These are phyloP conservation scores for Urtica urens DNA, from an alignment of 306 rosid genomes.

Conservation along the genomic window DNA sequence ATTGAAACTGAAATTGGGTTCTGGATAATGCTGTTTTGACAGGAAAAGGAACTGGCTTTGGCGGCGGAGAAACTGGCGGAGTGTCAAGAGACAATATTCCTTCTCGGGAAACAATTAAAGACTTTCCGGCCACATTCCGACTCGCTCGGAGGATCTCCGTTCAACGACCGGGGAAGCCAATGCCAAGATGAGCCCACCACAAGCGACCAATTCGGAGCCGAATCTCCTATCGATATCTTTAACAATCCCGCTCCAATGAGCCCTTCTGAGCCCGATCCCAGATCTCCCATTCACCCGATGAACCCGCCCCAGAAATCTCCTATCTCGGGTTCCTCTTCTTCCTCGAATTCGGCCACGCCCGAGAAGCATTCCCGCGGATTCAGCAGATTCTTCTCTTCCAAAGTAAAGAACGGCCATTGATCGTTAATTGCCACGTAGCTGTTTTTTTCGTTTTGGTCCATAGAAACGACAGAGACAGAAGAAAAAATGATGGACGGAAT, in stretches of 20 bases:
- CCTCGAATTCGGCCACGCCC: conserved; percentile 63
- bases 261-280: conserved; percentile 52
- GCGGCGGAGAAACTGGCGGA: conserved; percentile 95
- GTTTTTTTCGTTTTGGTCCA: conserved; percentile 15
- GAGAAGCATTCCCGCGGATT: conserved; percentile 79
- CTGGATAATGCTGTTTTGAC: conserved; percentile 19
- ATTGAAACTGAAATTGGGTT: neutral
- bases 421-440: conserved; percentile 23
- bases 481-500: too few relatives aligned
- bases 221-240: conserved; percentile 44
- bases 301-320: conserved; percentile 57
- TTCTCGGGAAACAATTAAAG: conserved; percentile 87
- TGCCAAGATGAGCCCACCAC: conserved; percentile 43
- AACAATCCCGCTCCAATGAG: conserved; percentile 34
- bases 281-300: conserved; percentile 41
- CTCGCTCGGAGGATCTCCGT: conserved; percentile 35
- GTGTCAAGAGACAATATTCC: conserved; percentile 95
- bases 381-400: conserved; percentile 91
- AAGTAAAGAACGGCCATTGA: conserved; percentile 57
- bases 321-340: conserved; percentile 65
- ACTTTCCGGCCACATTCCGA: conserved; percentile 68
- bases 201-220: conserved; percentile 37
- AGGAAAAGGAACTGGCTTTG: conserved; percentile 75
- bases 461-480: too few relatives aligned
- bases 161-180: conserved; percentile 37